Conservation (phyloP, 2,329 filamentous ascomycete species). For the Fusarium acutatum region DNA sequence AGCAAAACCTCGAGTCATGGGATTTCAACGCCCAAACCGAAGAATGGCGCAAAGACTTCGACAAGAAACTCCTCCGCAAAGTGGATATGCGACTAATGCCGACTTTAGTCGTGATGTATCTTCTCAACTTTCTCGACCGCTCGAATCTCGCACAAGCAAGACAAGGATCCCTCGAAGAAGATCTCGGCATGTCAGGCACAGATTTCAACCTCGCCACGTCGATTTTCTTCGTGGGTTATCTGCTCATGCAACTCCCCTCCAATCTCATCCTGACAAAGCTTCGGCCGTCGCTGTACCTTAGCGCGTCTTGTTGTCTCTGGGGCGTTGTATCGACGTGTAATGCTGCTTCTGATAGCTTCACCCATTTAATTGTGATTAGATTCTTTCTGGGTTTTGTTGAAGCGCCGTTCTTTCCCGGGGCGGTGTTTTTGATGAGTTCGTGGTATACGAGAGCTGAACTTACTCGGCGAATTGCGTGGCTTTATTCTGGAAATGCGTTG, state of each 20-base stretch:
- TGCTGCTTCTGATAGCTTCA: slow-evolving; percentile 54
- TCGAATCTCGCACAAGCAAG: slow-evolving; percentile 64
- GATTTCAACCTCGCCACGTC: slow-evolving; percentile 68
- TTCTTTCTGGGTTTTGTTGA: slow-evolving; percentile 56
- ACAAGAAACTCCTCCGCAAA: slow-evolving; percentile 55
- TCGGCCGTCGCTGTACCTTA: slow-evolving; percentile 62
- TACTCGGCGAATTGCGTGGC: slow-evolving; percentile 66
- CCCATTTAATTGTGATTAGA: slow-evolving; percentile 54
- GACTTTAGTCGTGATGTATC: slow-evolving; percentile 62
- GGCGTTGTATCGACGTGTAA: slow-evolving; percentile 56
- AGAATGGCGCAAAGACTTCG: slow-evolving; percentile 30
- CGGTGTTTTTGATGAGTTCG: slow-evolving; percentile 56
- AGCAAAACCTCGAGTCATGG: slow-evolving; percentile 13
- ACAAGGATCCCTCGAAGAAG: slow-evolving; percentile 61
- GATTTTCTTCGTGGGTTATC: slow-evolving; percentile 68
- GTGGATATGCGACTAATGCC: slow-evolving; percentile 62
- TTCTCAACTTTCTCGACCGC: slow-evolving; percentile 64
- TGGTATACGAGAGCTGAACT: slow-evolving; percentile 59
- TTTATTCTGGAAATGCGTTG: slow-evolving; percentile 64
- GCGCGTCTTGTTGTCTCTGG: slow-evolving; percentile 55
- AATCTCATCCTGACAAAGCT: slow-evolving; percentile 65
- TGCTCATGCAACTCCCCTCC: slow-evolving; percentile 69
- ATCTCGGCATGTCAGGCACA: slow-evolving; percentile 62
- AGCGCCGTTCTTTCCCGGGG: slow-evolving; percentile 61
- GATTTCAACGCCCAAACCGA: slow-evolving; percentile 19